These are phyloP conservation scores for Jaminaea rosea DNA, from an alignment of 1,284 basidiomycete species.

Conservation along the genomic window DNA sequence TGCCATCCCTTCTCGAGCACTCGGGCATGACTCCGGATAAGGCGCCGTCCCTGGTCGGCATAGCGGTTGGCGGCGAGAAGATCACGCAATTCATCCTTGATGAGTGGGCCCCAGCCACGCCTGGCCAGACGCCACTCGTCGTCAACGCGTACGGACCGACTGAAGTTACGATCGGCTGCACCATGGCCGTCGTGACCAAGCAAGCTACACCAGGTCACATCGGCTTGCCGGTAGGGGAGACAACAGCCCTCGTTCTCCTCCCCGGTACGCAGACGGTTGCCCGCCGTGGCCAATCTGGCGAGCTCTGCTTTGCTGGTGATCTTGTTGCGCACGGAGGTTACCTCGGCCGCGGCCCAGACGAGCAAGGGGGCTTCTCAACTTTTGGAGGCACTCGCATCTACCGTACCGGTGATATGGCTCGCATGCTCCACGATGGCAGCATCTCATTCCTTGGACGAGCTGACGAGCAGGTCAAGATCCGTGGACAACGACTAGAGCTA, in stretches of 20 bases:
- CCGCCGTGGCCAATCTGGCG: slow-evolving; percentile 31
- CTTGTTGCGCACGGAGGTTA: slow-evolving; percentile 37
- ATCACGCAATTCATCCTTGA: slow-evolving; percentile 5
- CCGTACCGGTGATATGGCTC: slow-evolving; percentile 38
- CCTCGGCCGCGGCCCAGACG: slow-evolving; percentile 8
- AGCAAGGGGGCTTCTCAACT: slow-evolving; percentile 7
- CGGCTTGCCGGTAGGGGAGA: slow-evolving; percentile 33
- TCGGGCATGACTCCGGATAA: slow-evolving; percentile 1
- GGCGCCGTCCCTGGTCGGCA: neutral
- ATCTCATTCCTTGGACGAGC: slow-evolving; percentile 14
- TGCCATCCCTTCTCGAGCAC: slow-evolving; percentile 32
- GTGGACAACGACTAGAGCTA: slow-evolving; percentile 40
- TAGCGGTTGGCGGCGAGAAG: slow-evolving; percentile 7
- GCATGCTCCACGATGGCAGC: slow-evolving; percentile 10
- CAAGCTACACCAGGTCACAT: slow-evolving; percentile 21
- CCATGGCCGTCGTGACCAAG: slow-evolving; percentile 21
- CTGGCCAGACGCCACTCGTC: slow-evolving; percentile 12
- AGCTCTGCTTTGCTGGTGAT: slow-evolving; percentile 32
- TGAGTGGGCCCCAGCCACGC: slow-evolving; percentile 3
- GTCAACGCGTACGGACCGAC: slow-evolving; percentile 43
- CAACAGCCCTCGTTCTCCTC: slow-evolving; percentile 1
- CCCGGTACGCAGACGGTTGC: slow-evolving; percentile 9
- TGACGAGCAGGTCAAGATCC: slow-evolving; percentile 40
- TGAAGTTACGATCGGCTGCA: slow-evolving; percentile 42
- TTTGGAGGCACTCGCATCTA: slow-evolving; percentile 16